A percentile compares a stretch with the other conserved stretches of the same genome.
phyloP scores from a whole-genome alignment of 441 rosid genomes.

The Rhodomyrtus psidioides region DNA sequence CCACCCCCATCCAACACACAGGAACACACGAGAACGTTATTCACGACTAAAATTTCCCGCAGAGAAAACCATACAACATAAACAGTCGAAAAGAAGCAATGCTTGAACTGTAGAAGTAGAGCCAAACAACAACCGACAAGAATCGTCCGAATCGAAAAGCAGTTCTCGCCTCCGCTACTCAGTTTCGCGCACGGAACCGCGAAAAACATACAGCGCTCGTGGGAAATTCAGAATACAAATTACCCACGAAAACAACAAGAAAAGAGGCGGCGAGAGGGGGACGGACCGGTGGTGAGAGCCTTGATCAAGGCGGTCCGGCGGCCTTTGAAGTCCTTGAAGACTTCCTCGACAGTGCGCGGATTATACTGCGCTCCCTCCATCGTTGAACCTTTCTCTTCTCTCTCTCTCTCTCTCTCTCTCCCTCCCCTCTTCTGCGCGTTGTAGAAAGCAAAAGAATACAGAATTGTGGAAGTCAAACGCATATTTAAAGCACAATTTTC shows the following conservation, averaged over 20 bases:
- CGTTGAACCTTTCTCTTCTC: background rate
- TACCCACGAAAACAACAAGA: background rate
- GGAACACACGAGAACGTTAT: background rate
- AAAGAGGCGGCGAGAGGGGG: background rate
- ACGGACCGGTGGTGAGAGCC: conserved; percentile 6
- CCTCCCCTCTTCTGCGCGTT: background rate
- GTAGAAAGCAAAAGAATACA: background rate
- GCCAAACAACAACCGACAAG: background rate
- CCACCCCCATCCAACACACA: background rate
- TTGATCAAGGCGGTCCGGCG: conserved; percentile 5
- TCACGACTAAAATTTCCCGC: background rate
- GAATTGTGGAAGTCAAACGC: background rate
- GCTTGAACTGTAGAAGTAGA: background rate
- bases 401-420: background rate
- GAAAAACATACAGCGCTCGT: background rate
- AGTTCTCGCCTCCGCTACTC: background rate
- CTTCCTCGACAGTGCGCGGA: conserved; percentile 11
- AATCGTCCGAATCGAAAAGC: background rate
- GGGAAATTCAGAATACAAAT: background rate
- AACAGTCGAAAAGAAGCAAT: background rate
- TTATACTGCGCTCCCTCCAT: conserved; percentile 3
- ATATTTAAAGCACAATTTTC: background rate
- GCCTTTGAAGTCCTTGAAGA: conserved; percentile 8
- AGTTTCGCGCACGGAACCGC: background rate
- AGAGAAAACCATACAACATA: background rate